Evolutionary conservation across 768 basidiomycete species (phyloP).

Genomic region (Cystobasidium onofrii): DNA sequence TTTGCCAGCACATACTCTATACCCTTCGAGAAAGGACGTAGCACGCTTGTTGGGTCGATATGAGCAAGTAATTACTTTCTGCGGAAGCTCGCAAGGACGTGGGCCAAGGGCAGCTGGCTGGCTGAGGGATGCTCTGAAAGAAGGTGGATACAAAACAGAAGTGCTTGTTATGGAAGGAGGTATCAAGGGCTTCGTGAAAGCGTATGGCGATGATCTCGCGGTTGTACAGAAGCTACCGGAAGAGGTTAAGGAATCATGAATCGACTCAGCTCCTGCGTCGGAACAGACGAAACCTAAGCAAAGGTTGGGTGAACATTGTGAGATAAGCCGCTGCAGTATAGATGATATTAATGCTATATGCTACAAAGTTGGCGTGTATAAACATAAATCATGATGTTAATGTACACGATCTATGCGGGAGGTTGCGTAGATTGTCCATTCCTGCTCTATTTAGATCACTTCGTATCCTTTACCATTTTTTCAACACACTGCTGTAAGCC

Average conservation of each 20-base stretch:
- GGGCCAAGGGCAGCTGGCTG: constrained; percentile 41
- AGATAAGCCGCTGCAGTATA: background rate
- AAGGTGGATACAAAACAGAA: background rate
- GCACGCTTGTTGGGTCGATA: constrained; percentile 14
- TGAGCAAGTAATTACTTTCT: constrained; percentile 39
- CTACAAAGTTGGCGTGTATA: background rate
- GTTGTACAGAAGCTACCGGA: constrained; percentile 33
- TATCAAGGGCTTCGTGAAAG: constrained; percentile 38
- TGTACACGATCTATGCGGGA: background rate
- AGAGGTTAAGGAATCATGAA: constrained; percentile 18
- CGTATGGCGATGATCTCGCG: constrained; percentile 31
- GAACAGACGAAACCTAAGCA: background rate
- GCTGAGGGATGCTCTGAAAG: constrained; percentile 37
- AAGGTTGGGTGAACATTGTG: background rate
- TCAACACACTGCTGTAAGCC: constrained; percentile 19
- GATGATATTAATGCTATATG: background rate
- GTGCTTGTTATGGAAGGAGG: constrained; percentile 39
- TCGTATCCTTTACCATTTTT: constrained; percentile 5
- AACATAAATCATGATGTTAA: background rate
- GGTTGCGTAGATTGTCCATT: background rate
- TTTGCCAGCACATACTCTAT: constrained; percentile 51
- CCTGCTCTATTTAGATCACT: background rate
- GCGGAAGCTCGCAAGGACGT: constrained; percentile 36
- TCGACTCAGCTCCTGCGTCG: background rate
- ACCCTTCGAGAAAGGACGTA: constrained; percentile 43